Evolutionary conservation across 116 monocot genomes (phyloP), one percentile per base, ranked within the genome.

Genomic region (Papilionanthe hybrid): DNA sequence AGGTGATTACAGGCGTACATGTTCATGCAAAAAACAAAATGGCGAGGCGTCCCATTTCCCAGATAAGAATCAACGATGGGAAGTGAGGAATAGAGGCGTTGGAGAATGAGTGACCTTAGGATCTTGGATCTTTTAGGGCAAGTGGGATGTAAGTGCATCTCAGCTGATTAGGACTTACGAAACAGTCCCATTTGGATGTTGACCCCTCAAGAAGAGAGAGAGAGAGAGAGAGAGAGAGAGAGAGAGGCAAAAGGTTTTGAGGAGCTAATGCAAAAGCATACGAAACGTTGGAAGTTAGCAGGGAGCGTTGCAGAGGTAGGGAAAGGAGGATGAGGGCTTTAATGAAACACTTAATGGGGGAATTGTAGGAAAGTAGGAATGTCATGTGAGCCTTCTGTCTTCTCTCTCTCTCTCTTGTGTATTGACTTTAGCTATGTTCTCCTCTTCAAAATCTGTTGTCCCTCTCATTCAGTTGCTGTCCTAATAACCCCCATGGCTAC

Each of bases 391-490:
- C 15, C 18, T 44, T 43, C 73, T 17, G 17, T 19, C 17, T 9
- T 27, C 15, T 18, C n/a, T 28, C 2, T 5, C 63, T 81, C 74
- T 72, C 37, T 49, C 55, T 78, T 48, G 56, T 73, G 73, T 73
- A 73, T 71, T 78, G 78, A 78, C 84, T 80, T 76, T 78, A 82
- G n/a, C 55, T 74, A 82, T 79, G 82, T 76, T 85, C 25, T 82
- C 75, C 75, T 79, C 2, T 75, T 68, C 44, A 20, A 73, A 63
- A 37, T 50, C 80, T 77, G 44, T 80, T 80, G 80, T 86, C 83
- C 15, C 79, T 83, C 76, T 83, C 83, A 79, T 77, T 80, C 79
- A 41, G 72, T 63, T 77, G 77, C 77, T 42, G 77, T 86, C 77
- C 77, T 69, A 83, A 79, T 63, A 67, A 47, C 49, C 25, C 12